Percentiles rank a stretch among this genome's conserved stretches.
phyloP scores from a whole-genome alignment of 805 yeast species.

The Metschnikowia kunwiensis region DNA sequence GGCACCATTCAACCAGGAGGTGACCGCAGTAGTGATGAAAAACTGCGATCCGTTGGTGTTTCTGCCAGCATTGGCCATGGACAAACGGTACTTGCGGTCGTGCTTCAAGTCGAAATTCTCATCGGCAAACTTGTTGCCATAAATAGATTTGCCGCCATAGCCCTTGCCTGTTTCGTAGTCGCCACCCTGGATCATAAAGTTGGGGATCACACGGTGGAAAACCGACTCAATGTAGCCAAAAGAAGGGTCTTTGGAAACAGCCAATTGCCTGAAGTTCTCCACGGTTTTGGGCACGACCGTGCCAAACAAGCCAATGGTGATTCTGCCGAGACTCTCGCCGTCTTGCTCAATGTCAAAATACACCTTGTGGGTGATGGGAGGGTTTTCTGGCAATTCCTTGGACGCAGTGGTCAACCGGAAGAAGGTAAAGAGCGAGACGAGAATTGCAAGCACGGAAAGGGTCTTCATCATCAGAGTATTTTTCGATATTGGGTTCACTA shows the following conservation, averaged over 20 bases:
- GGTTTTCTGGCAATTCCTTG: conserved; percentile 34
- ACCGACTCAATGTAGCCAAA: conserved; percentile 60
- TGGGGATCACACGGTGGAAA: conserved; percentile 72
- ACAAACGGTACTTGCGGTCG: conserved; percentile 63
- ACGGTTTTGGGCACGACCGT: conserved; percentile 83
- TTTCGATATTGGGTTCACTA: too few species aligned
- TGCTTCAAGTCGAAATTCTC: conserved; percentile 73
- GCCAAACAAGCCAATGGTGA: conserved; percentile 86
- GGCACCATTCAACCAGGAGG: conserved; percentile 87
- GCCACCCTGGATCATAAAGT: conserved; percentile 86
- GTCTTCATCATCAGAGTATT: conserved; percentile 17
- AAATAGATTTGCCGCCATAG: conserved; percentile 78
- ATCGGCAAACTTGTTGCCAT: conserved; percentile 69
- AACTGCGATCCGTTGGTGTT: conserved; percentile 90
- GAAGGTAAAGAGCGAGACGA: conserved; percentile 14
- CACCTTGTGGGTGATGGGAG: conserved; percentile 71
- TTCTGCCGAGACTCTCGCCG: conserved; percentile 70
- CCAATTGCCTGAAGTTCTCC: conserved; percentile 80
- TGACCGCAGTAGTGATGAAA: conserved; percentile 87
- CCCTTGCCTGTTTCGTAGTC: conserved; percentile 72
- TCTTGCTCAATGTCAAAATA: conserved; percentile 85
- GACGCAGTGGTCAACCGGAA: conserved; percentile 13
- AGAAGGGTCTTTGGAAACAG: conserved; percentile 57
- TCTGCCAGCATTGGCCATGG: conserved; percentile 79
- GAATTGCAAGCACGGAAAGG: conserved; percentile 13